Conservation (phyloP, 257 asterid genomes). For the Fraxinus americana region DNA sequence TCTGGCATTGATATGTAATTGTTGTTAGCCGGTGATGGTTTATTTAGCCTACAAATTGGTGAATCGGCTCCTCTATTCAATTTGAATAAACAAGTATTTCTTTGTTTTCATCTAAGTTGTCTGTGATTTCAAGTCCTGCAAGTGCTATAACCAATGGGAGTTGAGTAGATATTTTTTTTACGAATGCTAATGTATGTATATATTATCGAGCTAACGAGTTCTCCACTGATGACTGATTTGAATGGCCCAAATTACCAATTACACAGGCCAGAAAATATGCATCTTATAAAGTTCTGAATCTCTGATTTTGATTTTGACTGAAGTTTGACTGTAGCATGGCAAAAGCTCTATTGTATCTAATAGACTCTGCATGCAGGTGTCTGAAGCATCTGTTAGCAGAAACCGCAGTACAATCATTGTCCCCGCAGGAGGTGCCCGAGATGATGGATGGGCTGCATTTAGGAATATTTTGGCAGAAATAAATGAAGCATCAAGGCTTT, state of each 20-base stretch:
- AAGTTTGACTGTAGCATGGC: background rate
- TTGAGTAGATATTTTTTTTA: too few relatives aligned
- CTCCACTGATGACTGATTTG: background rate
- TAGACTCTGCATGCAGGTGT: slow-evolving; percentile 58
- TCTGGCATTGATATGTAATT: too few relatives aligned
- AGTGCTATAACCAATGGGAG: too few relatives aligned
- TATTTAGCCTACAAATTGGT: too few relatives aligned
- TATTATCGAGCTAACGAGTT: background rate
- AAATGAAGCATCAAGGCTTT: slow-evolving; percentile 83
- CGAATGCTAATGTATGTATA: background rate
- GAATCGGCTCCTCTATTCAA: too few relatives aligned
- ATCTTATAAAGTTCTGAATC: background rate
- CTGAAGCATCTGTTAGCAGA: slow-evolving; percentile 97
- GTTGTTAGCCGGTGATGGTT: background rate
- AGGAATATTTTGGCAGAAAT: slow-evolving; percentile 90
- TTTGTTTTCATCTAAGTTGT: too few relatives aligned
- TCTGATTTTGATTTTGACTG: background rate
- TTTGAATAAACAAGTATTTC: too few relatives aligned
- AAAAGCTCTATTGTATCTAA: slow-evolving; percentile 22
- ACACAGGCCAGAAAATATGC: background rate
- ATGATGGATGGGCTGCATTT: slow-evolving; percentile 97
- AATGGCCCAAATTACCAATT: background rate
- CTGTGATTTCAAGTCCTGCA: too few relatives aligned
- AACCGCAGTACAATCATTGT: slow-evolving; percentile 97
- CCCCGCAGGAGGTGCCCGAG: slow-evolving; percentile 88